Percentiles rank a stretch among this genome's conserved stretches.
These are phyloP conservation scores for Chaetomium cochliodes DNA, from an alignment of 495 filamentous ascomycete species.

Conservation along the genomic window DNA sequence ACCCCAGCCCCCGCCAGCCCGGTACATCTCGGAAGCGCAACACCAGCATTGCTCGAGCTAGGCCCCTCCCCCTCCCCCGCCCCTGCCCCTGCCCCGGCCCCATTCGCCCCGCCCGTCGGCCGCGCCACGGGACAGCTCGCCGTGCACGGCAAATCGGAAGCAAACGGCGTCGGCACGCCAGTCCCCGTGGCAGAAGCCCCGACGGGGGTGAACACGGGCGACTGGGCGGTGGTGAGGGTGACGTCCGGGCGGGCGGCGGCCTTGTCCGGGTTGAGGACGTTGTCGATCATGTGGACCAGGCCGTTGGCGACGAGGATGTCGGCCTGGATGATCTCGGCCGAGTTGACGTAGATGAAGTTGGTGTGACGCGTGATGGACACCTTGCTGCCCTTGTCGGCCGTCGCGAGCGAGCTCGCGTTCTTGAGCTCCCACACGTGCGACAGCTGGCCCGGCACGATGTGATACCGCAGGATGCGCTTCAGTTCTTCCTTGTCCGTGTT, in stretches of 20 bases:
- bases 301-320: conserved; percentile 47
- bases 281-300: conserved; percentile 61
- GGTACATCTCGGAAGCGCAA: conserved; percentile 23
- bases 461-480: conserved; percentile 32
- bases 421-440: conserved; percentile 42
- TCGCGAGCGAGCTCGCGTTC: conserved; percentile 33
- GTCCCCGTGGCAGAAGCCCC: conserved; percentile 24
- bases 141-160: conserved; percentile 35
- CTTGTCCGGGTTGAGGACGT: conserved; percentile 31
- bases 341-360: conserved; percentile 44
- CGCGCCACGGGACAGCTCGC: conserved; percentile 28
- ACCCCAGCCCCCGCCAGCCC: conserved; percentile 21
- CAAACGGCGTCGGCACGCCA: conserved; percentile 26
- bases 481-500: conserved; percentile 17
- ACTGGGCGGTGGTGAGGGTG: conserved; percentile 15
- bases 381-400: conserved; percentile 40
- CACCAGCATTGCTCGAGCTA: conserved; percentile 15
- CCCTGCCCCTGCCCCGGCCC: not conserved
- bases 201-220: conserved; percentile 20
- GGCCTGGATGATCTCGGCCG: conserved; percentile 53
- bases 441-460: conserved; percentile 43
- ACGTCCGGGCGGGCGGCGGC: conserved; percentile 21
- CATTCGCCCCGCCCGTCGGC: conserved; percentile 3
- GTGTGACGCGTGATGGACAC: conserved; percentile 26
- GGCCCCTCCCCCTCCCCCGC: not conserved